Conservation (phyloP, 192 early-diverging fungal genomes). For the Allomyces macrogynus region DNA sequence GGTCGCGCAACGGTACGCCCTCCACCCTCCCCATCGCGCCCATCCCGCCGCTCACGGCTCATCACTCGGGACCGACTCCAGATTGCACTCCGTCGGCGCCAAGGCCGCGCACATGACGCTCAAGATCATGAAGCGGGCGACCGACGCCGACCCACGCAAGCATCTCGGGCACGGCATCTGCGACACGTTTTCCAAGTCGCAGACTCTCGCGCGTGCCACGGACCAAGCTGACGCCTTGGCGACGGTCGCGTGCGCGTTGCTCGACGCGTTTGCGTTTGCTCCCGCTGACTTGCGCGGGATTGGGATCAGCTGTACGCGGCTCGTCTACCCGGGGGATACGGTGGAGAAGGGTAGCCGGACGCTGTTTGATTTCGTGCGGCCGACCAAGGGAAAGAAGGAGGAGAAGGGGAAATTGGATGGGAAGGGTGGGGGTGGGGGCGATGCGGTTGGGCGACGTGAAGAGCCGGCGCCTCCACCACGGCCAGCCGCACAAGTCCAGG, state of each 20-base stretch:
- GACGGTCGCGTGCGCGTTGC: neutral
- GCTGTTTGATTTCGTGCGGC: too few species aligned
- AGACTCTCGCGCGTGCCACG: neutral
- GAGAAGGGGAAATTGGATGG: neutral
- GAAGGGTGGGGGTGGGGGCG: neutral
- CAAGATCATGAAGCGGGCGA: neutral
- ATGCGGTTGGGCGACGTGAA: neutral
- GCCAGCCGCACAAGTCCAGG: neutral
- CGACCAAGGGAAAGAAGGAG: neutral
- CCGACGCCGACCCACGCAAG: neutral
- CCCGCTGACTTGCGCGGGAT: neutral
- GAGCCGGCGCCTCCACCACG: neutral
- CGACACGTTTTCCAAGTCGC: neutral
- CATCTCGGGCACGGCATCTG: neutral
- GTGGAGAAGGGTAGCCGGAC: too few species aligned
- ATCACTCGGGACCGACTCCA: neutral
- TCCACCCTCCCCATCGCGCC: neutral
- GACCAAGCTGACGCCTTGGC: neutral
- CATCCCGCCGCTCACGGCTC: neutral
- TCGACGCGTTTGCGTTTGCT: neutral
- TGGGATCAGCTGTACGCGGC: neutral
- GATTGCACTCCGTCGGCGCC: neutral
- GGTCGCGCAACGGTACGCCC: neutral
- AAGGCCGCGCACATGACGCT: neutral
- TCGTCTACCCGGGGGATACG: neutral